Conservation (phyloP, 768 basidiomycete species). For the Crepidotus variabilis region DNA sequence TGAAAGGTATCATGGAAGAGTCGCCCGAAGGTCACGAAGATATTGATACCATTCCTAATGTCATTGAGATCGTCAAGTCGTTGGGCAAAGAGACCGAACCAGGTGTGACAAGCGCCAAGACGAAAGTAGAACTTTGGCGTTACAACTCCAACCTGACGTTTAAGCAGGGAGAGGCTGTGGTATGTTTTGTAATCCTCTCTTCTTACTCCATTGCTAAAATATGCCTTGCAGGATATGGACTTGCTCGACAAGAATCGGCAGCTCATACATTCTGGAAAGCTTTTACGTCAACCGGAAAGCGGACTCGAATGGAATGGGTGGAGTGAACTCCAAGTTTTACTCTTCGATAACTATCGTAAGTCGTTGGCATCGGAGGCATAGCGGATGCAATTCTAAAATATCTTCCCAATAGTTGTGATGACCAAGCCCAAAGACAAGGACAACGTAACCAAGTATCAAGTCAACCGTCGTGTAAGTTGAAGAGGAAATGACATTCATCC, state of each 20-base stretch:
- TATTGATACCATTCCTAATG: constrained; percentile 73
- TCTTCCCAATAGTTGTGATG: constrained; percentile 66
- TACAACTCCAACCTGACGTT: constrained; percentile 78
- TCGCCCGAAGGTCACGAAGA: constrained; percentile 78
- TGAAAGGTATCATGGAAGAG: constrained; percentile 77
- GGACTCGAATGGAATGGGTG: constrained; percentile 88
- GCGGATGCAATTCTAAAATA: constrained; percentile 8
- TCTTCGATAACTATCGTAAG: constrained; percentile 95
- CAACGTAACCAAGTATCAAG: constrained; percentile 68
- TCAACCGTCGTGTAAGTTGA: constrained; percentile 70
- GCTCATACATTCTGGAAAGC: constrained; percentile 77
- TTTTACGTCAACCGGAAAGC: constrained; percentile 84
- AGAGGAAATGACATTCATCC: background rate
- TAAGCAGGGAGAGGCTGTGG: constrained; percentile 72
- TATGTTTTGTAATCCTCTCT: constrained; percentile 20
- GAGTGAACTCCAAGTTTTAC: constrained; percentile 84
- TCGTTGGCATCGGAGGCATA: background rate
- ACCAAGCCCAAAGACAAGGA: constrained; percentile 83
- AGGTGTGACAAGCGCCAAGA: constrained; percentile 80
- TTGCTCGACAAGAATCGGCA: constrained; percentile 79
- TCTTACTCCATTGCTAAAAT: background rate
- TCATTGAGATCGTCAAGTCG: constrained; percentile 82
- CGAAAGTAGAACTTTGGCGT: constrained; percentile 87
- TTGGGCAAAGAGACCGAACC: constrained; percentile 87
- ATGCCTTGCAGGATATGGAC: constrained; percentile 69